A percentile compares a stretch with the other conserved stretches of the same genome.
phyloP scores from a whole-genome alignment of 2,329 filamentous ascomycete genomes.

The Colletotrichum gigasporum region DNA sequence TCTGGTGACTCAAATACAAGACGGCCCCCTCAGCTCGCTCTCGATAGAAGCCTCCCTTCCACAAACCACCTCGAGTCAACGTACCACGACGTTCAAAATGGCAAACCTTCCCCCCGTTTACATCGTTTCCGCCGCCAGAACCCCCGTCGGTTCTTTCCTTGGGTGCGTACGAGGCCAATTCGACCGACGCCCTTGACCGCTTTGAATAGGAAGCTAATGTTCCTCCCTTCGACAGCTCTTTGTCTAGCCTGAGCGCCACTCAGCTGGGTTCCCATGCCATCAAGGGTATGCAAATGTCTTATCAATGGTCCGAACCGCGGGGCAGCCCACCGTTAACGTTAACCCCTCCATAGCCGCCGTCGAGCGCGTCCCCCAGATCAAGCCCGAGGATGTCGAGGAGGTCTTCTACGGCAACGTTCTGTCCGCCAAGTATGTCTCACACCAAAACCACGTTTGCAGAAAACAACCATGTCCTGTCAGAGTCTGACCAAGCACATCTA shows the following conservation, averaged over 20 bases:
- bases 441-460: neutral
- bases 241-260: slow-evolving; percentile 85
- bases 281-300: slow-evolving; percentile 71
- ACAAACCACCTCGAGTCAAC: neutral
- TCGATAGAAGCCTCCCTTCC: neutral
- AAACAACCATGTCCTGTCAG: neutral
- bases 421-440: slow-evolving; percentile 81
- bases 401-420: slow-evolving; percentile 99
- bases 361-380: slow-evolving; percentile 85
- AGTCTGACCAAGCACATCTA: slow-evolving; percentile 46
- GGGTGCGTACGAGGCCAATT: slow-evolving; percentile 65
- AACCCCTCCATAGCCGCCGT: slow-evolving; percentile 69
- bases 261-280: slow-evolving; percentile 93
- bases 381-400: slow-evolving; percentile 90
- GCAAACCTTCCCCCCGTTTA: slow-evolving; percentile 87
- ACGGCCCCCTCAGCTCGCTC: neutral
- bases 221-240: slow-evolving; percentile 68
- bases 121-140: slow-evolving; percentile 91
- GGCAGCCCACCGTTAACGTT: slow-evolving; percentile 25
- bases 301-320: slow-evolving; percentile 7
- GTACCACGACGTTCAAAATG: slow-evolving; percentile 65
- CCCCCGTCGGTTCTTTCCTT: slow-evolving; percentile 92
- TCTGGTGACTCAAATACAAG: slow-evolving; percentile 5
- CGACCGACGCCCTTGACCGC: slow-evolving; percentile 23
- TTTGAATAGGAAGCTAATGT: slow-evolving; percentile 14